These are phyloP conservation scores for Avena atlantica DNA, from an alignment of 176 grass and related monocot genomes.

Conservation along the genomic window DNA sequence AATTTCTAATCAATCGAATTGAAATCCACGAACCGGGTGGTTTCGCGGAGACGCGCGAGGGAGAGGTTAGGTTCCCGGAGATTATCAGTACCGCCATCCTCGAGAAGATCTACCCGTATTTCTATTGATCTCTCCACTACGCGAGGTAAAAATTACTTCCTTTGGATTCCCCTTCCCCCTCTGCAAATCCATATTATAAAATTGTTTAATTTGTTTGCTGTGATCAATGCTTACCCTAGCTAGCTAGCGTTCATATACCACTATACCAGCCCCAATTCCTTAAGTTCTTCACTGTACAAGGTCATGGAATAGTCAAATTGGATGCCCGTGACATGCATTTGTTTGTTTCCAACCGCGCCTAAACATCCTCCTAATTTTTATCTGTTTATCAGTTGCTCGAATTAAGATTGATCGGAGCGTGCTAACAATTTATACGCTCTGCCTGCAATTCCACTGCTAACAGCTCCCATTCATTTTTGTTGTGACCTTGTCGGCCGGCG, in stretches of 20 bases:
- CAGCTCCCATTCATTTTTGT: no score
- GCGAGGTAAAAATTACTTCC: conserved; percentile 46
- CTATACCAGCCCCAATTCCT: no score
- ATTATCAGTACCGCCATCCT: conserved; percentile 66
- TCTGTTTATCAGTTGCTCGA: not conserved
- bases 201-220: no score
- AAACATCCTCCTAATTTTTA: not conserved
- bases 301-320: not conserved
- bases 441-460: not conserved
- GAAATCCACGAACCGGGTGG: conserved; percentile 30
- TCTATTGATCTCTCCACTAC: conserved; percentile 92
- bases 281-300: no score
- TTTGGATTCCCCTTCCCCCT: not conserved
- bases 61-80: conserved; percentile 92
- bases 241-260: no score
- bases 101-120: conserved; percentile 96
- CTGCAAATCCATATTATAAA: not conserved
- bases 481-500: not conserved
- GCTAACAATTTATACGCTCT: not conserved
- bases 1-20: not conserved
- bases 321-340: not conserved
- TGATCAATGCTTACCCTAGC: no score
- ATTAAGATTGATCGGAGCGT: not conserved
- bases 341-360: not conserved
- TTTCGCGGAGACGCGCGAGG: conserved; percentile 77